These are phyloP conservation scores for Hypoxylon sp. DNA, from an alignment of 2,329 filamentous ascomycete species.

Conservation along the genomic window DNA sequence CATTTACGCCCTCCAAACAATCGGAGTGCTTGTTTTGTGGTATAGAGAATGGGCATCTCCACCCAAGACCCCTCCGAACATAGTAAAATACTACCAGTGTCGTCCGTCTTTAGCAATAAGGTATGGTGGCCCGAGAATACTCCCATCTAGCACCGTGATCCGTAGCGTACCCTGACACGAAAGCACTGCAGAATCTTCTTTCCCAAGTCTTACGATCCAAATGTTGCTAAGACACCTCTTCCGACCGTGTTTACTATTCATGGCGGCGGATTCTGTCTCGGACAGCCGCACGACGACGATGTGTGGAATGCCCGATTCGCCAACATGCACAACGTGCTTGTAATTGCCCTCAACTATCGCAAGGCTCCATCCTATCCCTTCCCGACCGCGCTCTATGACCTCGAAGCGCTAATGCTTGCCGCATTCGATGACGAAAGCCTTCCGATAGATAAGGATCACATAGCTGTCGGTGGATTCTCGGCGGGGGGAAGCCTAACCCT, in stretches of 20 bases:
- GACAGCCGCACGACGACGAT: constrained; percentile 58
- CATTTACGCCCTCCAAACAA: constrained; percentile 49
- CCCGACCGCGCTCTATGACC: constrained; percentile 59
- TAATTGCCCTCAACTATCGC: constrained; percentile 62
- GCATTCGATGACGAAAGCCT: constrained; percentile 59
- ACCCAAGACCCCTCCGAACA: constrained; percentile 49
- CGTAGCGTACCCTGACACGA: constrained; percentile 14
- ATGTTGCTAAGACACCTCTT: constrained; percentile 44
- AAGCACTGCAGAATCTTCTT: constrained; percentile 54
- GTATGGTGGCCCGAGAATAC: constrained; percentile 40
- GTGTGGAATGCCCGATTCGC: constrained; percentile 58
- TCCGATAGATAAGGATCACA: constrained; percentile 58
- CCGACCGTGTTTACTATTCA: constrained; percentile 62
- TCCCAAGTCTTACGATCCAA: constrained; percentile 52
- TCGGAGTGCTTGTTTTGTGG: constrained; percentile 45
- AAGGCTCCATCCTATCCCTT: constrained; percentile 60
- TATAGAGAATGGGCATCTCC: constrained; percentile 50
- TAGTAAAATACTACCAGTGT: constrained; percentile 56
- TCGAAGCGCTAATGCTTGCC: constrained; percentile 58
- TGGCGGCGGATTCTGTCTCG: constrained; percentile 61
- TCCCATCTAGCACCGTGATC: neutral
- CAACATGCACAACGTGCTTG: constrained; percentile 58
- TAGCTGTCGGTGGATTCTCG: constrained; percentile 62
- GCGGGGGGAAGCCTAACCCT: constrained; percentile 62
- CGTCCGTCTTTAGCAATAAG: constrained; percentile 55